Evolutionary conservation across 495 filamentous ascomycete genomes (phyloP), one percentile per base, ranked within the genome.

Genomic region (Amniculicola lignicola): DNA sequence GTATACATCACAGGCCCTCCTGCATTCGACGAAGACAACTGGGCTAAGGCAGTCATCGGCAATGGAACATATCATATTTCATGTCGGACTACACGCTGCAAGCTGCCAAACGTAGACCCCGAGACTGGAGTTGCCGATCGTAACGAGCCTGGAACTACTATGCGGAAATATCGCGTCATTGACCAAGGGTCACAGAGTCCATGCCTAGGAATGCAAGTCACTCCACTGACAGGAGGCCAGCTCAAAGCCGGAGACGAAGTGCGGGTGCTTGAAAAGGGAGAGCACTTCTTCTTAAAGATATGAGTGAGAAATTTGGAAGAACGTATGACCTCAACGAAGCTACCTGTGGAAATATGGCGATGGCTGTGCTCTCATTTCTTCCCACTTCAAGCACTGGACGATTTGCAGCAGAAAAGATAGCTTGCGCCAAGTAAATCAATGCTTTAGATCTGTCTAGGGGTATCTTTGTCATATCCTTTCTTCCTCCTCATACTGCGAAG

Each of bases 161-260:
- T 96, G 67, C 75, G 83, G 48, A 75, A 71, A 15, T 87, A 84
- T 69, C 77, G 90, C 25, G 68, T 78, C 23, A 84, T 96, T 36
- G 91, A 95, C 72, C 70, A 75, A 12, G 90, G 91, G 4, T 82
- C 86, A 39, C 76, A 75, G 19, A 77, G 76, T 63, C 84, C 88
- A 2, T 94, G 88, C 66, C 67, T 96, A 49, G 92, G 91, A 0
- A 87, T 95, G 87, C 80, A 92, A 70, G 71, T 94, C 62, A 82
- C 87, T 35, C 86, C 89, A 21, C 71, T 87, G 16, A 62, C 72
- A 2, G 51, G 51, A 22, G 65, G 77, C 28, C 60, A 67, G 0
- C 57, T 89, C 21, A 66, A 64, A 3, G 83, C 87, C 23, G 82
- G 83, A 0, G 86, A 88, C 70, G 62, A 69, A 41, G 61, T 90